Evolutionary conservation across 306 rosid genomes (phyloP).

Genomic region (Dryas alaskensis): DNA sequence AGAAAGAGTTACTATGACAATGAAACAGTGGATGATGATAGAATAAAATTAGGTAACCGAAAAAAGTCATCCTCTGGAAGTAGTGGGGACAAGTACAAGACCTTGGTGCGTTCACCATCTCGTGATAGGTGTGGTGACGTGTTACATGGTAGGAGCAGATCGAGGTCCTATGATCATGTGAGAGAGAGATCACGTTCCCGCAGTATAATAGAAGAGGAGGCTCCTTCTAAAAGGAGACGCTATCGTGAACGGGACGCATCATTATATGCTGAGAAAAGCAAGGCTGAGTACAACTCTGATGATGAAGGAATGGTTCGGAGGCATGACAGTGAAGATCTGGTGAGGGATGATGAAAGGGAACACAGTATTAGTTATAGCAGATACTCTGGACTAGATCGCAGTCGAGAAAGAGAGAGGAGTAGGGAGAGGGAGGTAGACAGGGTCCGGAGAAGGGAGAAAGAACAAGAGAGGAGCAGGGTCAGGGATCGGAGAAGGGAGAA

Average conservation of each 20-base stretch:
- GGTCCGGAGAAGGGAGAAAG: constrained; percentile 41
- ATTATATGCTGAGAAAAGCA: constrained; percentile 35
- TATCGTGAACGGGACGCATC: constrained; percentile 31
- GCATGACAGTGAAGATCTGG: constrained; percentile 28
- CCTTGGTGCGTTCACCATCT: constrained; percentile 38
- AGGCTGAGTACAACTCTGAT: constrained; percentile 29
- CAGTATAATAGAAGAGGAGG: constrained; percentile 61
- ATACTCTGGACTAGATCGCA: constrained; percentile 15
- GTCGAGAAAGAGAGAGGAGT: constrained; percentile 49
- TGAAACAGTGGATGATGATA: constrained; percentile 35
- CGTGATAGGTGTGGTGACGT: constrained; percentile 26
- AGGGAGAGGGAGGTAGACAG: constrained; percentile 41
- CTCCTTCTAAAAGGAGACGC: constrained; percentile 43
- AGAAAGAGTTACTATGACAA: constrained; percentile 33
- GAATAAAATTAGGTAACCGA: constrained; percentile 22
- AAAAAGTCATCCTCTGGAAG: constrained; percentile 45
- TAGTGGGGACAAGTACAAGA: constrained; percentile 42
- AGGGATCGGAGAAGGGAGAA: constrained; percentile 54
- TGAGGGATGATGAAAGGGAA: constrained; percentile 53
- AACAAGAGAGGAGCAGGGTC: constrained; percentile 50
- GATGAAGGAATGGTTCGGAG: constrained; percentile 41
- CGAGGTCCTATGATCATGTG: constrained; percentile 55
- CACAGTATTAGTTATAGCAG: constrained; percentile 27
- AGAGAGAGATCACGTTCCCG: constrained; percentile 60
- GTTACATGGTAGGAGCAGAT: constrained; percentile 43